Base-by-base conservation (phyloP, 1,284 basidiomycete genomes). In the Ganoderma multipileum region DNA sequence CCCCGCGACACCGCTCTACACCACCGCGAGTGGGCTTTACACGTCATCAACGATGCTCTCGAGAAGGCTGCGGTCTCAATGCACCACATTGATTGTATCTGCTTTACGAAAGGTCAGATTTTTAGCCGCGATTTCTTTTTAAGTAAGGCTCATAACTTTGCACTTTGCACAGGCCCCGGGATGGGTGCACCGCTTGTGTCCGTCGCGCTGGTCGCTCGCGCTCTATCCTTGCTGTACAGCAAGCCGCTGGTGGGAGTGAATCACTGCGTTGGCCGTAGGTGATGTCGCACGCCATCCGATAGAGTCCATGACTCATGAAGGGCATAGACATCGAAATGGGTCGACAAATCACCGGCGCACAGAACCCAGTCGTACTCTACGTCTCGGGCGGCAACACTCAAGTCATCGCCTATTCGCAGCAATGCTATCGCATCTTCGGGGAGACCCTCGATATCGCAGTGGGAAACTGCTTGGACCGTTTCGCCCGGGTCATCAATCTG, bases 331-430 rank as follows among this genome's bases (percentile, higher is more conserved):
- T 99, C 74, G 98, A 99, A 81, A 99, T 99, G 95, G 98, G 98
- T 26, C 87, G 98, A 44, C 90, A 96, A 73, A 95, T 99, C 73
- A 99, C 98, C 0, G 93, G 93, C 42, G 97, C 98, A 1, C 90
- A 91, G 68, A 98, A 99, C 76, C 98, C 98, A 0, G 93, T 99
- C 75, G 97, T 99, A 2, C 89, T 99, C 41, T 99, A 99, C 78
- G 98, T 99, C 14, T 99, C 97, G 0, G 98, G 98, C 18, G 98
- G 98, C 12, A 99, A 99, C 81, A 99, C 98, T 0, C 98, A 99
- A 81, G 97, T 99, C 41, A 99, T 99, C 73, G 98, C 98, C 1
- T 99, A 99, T 80, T 98, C 96, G 23, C 93, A 95, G 73, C 95
- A 99, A 78, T 89, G 95, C 71, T 99, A 99, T 79, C 90, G 98